Evolutionary conservation across 345 rosid genomes (phyloP).

Genomic region (Combretum micranthum): DNA sequence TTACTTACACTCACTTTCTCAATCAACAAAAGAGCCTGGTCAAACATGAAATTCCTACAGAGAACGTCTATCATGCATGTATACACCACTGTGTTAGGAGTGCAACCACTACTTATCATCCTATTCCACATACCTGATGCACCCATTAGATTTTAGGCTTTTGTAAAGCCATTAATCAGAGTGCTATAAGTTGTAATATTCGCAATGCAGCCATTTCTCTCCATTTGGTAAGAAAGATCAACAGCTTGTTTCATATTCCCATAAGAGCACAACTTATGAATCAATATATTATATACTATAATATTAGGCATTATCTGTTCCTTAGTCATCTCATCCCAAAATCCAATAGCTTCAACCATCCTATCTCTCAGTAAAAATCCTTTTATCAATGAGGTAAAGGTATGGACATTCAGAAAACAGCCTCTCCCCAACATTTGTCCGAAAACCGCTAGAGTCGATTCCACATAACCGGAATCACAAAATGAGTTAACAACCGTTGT

Average conservation of each 20-base stretch:
- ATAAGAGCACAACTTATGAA: constrained; percentile 57
- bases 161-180: constrained; percentile 69
- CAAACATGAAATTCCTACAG: constrained; percentile 54
- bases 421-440: constrained; percentile 64
- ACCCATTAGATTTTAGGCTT: constrained; percentile 43
- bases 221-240: constrained; percentile 49
- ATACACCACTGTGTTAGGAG: constrained; percentile 71
- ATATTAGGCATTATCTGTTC: constrained; percentile 47
- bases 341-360: constrained; percentile 40
- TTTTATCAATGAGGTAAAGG: constrained; percentile 64
- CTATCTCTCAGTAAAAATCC: constrained; percentile 55
- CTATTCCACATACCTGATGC: constrained; percentile 76
- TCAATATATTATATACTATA: constrained; percentile 55
- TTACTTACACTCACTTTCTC: constrained; percentile 47
- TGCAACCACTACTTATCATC: constrained; percentile 62
- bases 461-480: constrained; percentile 41
- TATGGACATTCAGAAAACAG: constrained; percentile 58
- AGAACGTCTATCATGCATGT: constrained; percentile 79
- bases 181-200: constrained; percentile 58
- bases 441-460: constrained; percentile 49
- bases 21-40: constrained; percentile 55
- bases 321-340: constrained; percentile 48
- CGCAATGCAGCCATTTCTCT: constrained; percentile 37
- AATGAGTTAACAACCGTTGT: constrained; percentile 59
- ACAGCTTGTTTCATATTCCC: constrained; percentile 50